These are phyloP conservation scores for Fusarium sp. DNA, from an alignment of 2,329 filamentous ascomycete genomes.

Conservation along the genomic window DNA sequence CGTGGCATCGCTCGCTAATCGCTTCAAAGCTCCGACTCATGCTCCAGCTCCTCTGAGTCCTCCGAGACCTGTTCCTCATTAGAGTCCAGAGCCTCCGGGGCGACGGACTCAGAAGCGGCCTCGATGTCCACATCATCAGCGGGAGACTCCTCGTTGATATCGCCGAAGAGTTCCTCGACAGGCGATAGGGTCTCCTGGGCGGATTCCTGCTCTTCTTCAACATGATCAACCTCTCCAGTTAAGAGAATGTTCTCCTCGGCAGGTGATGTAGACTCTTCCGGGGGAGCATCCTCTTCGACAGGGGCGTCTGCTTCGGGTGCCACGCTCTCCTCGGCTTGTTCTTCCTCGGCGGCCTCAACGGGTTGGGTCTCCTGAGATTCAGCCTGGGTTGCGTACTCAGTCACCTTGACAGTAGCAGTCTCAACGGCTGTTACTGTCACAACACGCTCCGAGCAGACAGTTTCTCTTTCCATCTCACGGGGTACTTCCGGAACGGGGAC, in stretches of 20 bases:
- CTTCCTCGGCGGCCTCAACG: slow-evolving; percentile 20
- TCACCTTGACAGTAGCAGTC: slow-evolving; percentile 51
- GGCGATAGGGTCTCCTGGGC: slow-evolving; percentile 14
- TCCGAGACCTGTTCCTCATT: slow-evolving; percentile 13
- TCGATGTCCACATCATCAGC: slow-evolving; percentile 5
- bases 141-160: neutral
- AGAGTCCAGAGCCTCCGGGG: slow-evolving; percentile 9
- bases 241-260: slow-evolving; percentile 7
- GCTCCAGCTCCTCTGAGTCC: slow-evolving; percentile 19
- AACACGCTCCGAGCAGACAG: slow-evolving; percentile 42
- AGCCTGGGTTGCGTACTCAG: slow-evolving; percentile 51
- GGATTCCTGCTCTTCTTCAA: slow-evolving; percentile 16
- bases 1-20: slow-evolving; percentile 27
- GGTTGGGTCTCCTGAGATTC: slow-evolving; percentile 32
- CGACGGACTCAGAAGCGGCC: slow-evolving; percentile 3
- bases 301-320: slow-evolving; percentile 11
- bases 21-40: slow-evolving; percentile 35
- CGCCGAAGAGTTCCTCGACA: slow-evolving; percentile 4
- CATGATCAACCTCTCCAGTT: slow-evolving; percentile 5
- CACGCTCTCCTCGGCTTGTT: slow-evolving; percentile 16
- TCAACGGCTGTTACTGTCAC: slow-evolving; percentile 56
- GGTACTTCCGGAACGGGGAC: slow-evolving; percentile 7
- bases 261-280: slow-evolving; percentile 8
- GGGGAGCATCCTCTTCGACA: slow-evolving; percentile 2
- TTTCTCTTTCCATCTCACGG: slow-evolving; percentile 45